Conservation (phyloP, 371 early-diverging fungal species). For the Funneliformis caledonium region DNA sequence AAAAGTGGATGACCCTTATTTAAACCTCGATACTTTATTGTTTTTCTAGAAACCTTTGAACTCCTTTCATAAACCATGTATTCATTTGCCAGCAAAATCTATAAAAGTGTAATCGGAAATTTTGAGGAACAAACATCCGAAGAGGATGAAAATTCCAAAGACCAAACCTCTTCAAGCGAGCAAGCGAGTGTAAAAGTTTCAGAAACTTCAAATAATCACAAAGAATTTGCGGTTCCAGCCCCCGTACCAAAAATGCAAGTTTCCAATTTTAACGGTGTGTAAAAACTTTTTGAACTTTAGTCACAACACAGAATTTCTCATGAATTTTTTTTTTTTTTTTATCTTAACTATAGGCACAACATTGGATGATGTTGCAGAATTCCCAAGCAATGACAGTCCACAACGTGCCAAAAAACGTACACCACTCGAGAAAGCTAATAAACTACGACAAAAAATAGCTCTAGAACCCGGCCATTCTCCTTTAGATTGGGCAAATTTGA, state of each 20-base stretch:
- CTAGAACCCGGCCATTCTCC: constrained; percentile 91
- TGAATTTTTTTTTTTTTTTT: neutral
- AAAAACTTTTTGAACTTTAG: neutral
- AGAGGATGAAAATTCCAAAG: neutral
- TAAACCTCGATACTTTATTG: neutral
- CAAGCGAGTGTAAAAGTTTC: neutral
- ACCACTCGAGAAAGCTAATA: constrained; percentile 43
- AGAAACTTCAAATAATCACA: neutral
- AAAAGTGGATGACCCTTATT: neutral
- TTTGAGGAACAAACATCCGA: neutral
- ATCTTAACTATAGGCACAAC: neutral
- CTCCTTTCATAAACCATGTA: neutral
- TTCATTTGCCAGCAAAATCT: neutral
- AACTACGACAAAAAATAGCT: constrained; percentile 75
- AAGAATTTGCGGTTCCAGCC: neutral
- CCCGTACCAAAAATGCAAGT: neutral
- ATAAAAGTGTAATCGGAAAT: neutral
- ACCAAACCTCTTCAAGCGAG: neutral
- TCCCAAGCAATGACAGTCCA: constrained; percentile 48
- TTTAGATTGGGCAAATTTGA: constrained; percentile 91
- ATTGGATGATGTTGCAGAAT: constrained; percentile 39
- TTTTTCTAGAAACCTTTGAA: neutral
- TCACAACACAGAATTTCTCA: neutral
- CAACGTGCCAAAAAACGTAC: constrained; percentile 42
- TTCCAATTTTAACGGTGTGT: neutral